These are phyloP conservation scores for Candida tibetensis DNA, from an alignment of 805 yeast genomes.

Conservation along the genomic window DNA sequence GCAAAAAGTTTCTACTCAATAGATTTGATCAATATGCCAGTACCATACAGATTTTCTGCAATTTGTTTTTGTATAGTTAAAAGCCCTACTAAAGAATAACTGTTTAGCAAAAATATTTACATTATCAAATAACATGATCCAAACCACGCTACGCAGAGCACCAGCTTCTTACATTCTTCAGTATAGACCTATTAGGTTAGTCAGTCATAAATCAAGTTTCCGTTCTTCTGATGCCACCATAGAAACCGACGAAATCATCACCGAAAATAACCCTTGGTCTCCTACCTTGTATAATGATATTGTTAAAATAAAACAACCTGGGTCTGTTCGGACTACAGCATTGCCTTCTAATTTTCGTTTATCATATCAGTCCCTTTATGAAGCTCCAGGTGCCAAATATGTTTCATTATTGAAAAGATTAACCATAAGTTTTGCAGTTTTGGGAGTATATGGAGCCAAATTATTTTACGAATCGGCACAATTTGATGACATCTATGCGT, in stretches of 20 bases:
- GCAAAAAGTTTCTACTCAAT: no score
- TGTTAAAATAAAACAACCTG: conserved; percentile 41
- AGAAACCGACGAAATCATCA: conserved; percentile 40
- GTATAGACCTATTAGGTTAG: not conserved
- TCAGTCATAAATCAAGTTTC: conserved; percentile 16
- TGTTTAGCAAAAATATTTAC: no score
- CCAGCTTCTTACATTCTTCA: not conserved
- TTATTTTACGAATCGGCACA: conserved; percentile 53
- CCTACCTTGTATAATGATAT: conserved; percentile 45
- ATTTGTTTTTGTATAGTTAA: no score
- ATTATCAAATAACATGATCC: no score
- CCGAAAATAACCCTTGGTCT: conserved; percentile 46
- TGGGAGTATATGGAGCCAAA: conserved; percentile 64
- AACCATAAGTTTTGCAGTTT: conserved; percentile 56
- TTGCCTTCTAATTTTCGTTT: conserved; percentile 52
- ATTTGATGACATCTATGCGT: conserved; percentile 48
- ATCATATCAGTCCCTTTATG: conserved; percentile 61
- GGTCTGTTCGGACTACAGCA: conserved; percentile 39
- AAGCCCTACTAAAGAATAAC: no score
- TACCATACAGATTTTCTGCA: no score
- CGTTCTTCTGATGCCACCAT: conserved; percentile 31
- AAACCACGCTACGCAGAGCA: not conserved
- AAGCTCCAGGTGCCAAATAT: conserved; percentile 59
- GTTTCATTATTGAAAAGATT: conserved; percentile 62
- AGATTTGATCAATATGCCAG: no score